Percentiles rank a stretch among this genome's conserved stretches.
Conservation (phyloP, 192 early-diverging fungal genomes). For the Jimgerdemannia flammicorona region DNA sequence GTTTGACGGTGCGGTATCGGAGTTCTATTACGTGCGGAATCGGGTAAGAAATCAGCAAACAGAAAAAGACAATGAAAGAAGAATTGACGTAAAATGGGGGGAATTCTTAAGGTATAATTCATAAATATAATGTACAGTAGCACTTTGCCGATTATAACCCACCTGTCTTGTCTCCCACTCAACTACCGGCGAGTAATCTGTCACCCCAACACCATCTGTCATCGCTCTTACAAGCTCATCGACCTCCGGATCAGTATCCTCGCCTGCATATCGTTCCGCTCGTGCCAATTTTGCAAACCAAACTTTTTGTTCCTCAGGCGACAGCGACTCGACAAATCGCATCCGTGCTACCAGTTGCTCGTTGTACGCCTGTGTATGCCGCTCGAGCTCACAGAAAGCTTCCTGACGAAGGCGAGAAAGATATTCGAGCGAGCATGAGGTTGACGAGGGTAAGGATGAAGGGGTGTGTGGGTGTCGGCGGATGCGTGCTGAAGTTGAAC, state of each 20-base stretch:
- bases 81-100: no score
- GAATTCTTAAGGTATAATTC: no score
- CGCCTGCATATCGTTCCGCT: not conserved
- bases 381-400: not conserved
- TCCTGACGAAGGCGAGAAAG: not conserved
- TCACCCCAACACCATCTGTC: not conserved
- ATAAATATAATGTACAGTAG: not conserved
- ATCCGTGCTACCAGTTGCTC: not conserved
- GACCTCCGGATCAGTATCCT: not conserved
- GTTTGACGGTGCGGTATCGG: not conserved
- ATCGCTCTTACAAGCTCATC: not conserved
- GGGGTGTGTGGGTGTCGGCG: not conserved
- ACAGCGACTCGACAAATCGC: not conserved
- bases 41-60: no score
- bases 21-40: not conserved
- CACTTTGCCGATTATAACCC: not conserved
- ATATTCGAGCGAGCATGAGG: not conserved
- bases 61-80: no score
- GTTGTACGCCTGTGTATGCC: not conserved
- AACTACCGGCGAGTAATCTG: not conserved
- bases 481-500: not conserved
- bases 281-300: not conserved
- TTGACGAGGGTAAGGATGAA: not conserved
- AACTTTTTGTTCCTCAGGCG: not conserved
- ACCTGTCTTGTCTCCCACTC: not conserved